Base-by-base conservation (phyloP, 768 basidiomycete genomes). In the Suillus subluteus region DNA sequence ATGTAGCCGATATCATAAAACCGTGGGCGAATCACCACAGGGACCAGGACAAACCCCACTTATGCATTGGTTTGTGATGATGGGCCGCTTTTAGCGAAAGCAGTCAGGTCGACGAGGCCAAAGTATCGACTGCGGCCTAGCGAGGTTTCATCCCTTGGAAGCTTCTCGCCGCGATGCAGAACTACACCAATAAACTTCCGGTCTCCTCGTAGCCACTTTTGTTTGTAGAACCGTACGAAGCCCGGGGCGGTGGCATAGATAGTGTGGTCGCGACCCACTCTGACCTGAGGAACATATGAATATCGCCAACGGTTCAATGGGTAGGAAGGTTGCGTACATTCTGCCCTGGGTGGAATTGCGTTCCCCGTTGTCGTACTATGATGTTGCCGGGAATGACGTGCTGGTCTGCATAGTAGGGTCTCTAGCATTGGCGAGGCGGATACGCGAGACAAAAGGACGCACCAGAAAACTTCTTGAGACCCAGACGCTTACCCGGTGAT, bases 401-500 rank as follows among this genome's bases (percentile, higher is more conserved):
- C 79, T 98, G 91, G 75, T 98, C 97, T 98, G 67, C 61, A 43
- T 61, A 21, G 6, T 26, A 58, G 40, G n/a, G 21, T 6, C 32
- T 68, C 68, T 67, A 71, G 67, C 66, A 50, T 38, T 65, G 62
- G 12, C 13, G 64, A 55, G 62, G 61, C 61, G 58, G 63, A 65
- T 30, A 63, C 43, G 23, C 12, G 3, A 46, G 63, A n/a, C 65
- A 44, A 30, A 16, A 26, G 37, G 74, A 85, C 66, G 7, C 69
- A 93, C 97, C 96, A 69, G 95, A 96, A 79, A 95, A 99, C 79
- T 95, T 96, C 82, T 99, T 99, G 50, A 99, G 83, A 71, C 98
- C 98, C 38, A 99, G 81, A 30, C 98, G 89, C 79, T 95, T 91
- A 69, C 98, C 98, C 15, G 95, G 91, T 0, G 95, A 96, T 67